Evolutionary conservation across 345 rosid genomes (phyloP), one percentile per base, ranked within the genome.

Genomic region (Litchi chinensis): DNA sequence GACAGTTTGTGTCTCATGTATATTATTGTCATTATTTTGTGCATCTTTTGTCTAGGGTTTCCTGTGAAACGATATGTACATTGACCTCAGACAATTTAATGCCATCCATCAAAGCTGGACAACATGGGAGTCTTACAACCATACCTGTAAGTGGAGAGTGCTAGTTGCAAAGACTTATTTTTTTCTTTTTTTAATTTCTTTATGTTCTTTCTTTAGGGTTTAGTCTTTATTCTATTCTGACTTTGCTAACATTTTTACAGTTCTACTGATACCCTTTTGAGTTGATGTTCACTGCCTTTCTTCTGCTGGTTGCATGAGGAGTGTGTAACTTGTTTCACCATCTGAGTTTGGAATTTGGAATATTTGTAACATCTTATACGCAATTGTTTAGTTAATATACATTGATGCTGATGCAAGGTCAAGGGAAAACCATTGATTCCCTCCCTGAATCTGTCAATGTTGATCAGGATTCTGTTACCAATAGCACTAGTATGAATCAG

Each of bases 381-480:
- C 57, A 73, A 21, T 75, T 81, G 79, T 76, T 84, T 11, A 82
- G 85, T 79, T n/a, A n/a, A 68, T 69, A 76, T 39, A 77, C 2
- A 63, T 85, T 76, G 84, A 76, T 80, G 79, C 86, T 84, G 72
- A 91, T 91, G 94, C 95, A 90, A 90, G 86, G 95, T 79, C 91
- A 81, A 72, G 76, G 82, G 75, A 81, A 79, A 79, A 79, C 79
- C 24, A 65, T 85, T 82, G 89, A 85, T 80, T 84, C 92, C 62
- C 82, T 89, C 48, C 82, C 93, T 68, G 91, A 92, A 78, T 78
- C 84, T 80, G 82, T 83, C 71, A 88, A 88, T 68, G 74, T 75
- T 75, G 90, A 91, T 81, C 89, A 81, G 80, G 94, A 85, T 84
- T 87, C 89, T 43, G 57, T 85, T 79, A 72, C 87, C 57, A 71